A percentile compares a stretch with the other conserved stretches of the same genome.
Conservation (phyloP, 148 eudicot genomes). For the Dianthus caryophyllus region DNA sequence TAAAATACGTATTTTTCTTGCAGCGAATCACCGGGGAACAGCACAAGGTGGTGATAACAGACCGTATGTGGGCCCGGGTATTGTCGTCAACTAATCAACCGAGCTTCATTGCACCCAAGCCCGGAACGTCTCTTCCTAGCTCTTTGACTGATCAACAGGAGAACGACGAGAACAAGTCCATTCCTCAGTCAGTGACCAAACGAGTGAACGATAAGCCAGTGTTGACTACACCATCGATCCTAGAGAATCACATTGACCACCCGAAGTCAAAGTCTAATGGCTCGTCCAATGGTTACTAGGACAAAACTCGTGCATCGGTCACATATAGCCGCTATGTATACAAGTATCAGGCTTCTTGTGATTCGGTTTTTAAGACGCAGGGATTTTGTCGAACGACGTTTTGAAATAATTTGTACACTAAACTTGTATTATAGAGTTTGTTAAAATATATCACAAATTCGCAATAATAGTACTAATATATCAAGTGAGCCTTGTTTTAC, state of each 20-base stretch:
- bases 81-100: constrained; percentile 60
- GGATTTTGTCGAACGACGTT: no score
- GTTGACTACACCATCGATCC: constrained; percentile 4
- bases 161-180: constrained; percentile 6
- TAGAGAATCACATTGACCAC: constrained; percentile 15
- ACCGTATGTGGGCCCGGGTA: constrained; percentile 58
- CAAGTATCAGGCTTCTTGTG: no score
- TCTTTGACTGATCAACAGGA: constrained; percentile 10
- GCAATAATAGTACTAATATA: no score
- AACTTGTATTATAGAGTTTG: no score
- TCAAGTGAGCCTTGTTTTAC: no score
- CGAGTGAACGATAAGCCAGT: not conserved
- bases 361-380: no score
- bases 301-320: no score
- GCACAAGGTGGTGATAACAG: constrained; percentile 65
- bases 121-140: constrained; percentile 23
- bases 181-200: not conserved
- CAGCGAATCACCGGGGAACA: constrained; percentile 60
- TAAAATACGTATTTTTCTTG: constrained; percentile 1
- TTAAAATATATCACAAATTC: no score
- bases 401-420: no score
- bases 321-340: no score
- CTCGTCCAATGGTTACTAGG: constrained; percentile 5
- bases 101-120: constrained; percentile 32
- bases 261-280: constrained; percentile 17